phyloP scores from a whole-genome alignment of 352 stramenopile genomes.

The Pythium vanterpoolii region DNA sequence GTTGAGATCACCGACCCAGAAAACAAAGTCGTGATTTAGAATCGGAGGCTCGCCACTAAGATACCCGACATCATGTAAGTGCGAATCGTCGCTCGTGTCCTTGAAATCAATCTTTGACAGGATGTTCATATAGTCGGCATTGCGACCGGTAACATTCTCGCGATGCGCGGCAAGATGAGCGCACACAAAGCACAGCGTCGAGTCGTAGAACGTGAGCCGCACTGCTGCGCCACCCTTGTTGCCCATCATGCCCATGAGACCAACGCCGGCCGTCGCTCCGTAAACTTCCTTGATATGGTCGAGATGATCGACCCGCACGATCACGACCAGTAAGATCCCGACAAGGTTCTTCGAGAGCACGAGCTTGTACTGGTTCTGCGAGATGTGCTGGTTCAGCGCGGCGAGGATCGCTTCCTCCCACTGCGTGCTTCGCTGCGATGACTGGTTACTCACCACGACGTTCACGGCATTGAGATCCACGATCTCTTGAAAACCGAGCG shows the following conservation, averaged over 20 bases:
- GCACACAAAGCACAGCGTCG: slow-evolving; percentile 98
- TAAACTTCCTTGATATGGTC: slow-evolving; percentile 86
- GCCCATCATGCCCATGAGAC: slow-evolving; percentile 98
- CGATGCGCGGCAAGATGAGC: slow-evolving; percentile 98
- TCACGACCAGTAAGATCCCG: slow-evolving; percentile 96
- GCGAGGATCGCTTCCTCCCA: slow-evolving; percentile 89
- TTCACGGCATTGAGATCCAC: slow-evolving; percentile 99
- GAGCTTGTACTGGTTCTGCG: slow-evolving; percentile 47
- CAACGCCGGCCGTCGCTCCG: slow-evolving; percentile 91
- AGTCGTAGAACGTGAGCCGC: slow-evolving; percentile 96
- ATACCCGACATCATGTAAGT: slow-evolving; percentile 29
- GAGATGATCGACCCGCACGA: slow-evolving; percentile 84
- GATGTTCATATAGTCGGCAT: slow-evolving; percentile 98
- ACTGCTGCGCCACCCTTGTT: slow-evolving; percentile 99
- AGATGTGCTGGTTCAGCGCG: slow-evolving; percentile 86
- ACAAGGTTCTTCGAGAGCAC: slow-evolving; percentile 95
- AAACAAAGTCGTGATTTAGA: slow-evolving; percentile 98
- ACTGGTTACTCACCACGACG: slow-evolving; percentile 97
- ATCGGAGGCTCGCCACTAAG: slow-evolving; percentile 71
- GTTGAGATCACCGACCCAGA: slow-evolving; percentile 95
- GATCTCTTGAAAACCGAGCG: slow-evolving; percentile 97
- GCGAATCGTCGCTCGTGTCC: slow-evolving; percentile 29
- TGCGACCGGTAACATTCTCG: slow-evolving; percentile 96
- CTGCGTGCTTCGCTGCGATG: slow-evolving; percentile 82
- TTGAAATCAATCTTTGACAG: slow-evolving; percentile 94